A percentile compares a stretch with the other conserved stretches of the same genome.
These are phyloP conservation scores for Suillus fuscotomentosus DNA, from an alignment of 768 basidiomycete species.

Conservation along the genomic window DNA sequence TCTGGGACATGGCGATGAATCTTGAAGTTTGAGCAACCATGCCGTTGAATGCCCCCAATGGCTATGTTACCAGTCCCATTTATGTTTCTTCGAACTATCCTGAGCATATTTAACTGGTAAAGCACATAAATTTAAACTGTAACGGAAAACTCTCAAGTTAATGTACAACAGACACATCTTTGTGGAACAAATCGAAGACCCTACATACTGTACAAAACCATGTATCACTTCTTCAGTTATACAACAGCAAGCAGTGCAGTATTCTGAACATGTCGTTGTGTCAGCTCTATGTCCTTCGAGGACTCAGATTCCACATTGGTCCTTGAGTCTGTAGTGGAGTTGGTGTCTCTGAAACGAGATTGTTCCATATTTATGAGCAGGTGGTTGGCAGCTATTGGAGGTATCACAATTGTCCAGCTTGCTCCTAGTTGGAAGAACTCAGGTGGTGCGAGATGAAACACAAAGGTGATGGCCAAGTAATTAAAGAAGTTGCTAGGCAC, in stretches of 20 bases:
- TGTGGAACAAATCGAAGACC: background rate
- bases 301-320: background rate
- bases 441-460: background rate
- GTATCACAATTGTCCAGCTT: conserved; percentile 1
- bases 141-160: background rate
- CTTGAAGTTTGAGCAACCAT: conserved; percentile 20
- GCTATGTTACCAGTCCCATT: background rate
- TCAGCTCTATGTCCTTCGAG: background rate
- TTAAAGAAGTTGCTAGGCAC: conserved; percentile 1
- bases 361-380: conserved; percentile 6
- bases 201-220: background rate
- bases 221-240: background rate
- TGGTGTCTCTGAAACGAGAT: background rate
- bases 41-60: background rate
- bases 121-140: background rate
- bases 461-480: background rate
- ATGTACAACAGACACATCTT: background rate
- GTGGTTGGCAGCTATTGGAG: conserved; percentile 3
- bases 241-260: too few species aligned
- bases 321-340: background rate
- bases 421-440: background rate
- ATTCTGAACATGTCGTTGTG: background rate
- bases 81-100: background rate
- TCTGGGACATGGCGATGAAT: conserved; percentile 77
- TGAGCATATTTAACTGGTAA: background rate